phyloP scores from a whole-genome alignment of 305 asterid species.

The Fraxinus velutina region DNA sequence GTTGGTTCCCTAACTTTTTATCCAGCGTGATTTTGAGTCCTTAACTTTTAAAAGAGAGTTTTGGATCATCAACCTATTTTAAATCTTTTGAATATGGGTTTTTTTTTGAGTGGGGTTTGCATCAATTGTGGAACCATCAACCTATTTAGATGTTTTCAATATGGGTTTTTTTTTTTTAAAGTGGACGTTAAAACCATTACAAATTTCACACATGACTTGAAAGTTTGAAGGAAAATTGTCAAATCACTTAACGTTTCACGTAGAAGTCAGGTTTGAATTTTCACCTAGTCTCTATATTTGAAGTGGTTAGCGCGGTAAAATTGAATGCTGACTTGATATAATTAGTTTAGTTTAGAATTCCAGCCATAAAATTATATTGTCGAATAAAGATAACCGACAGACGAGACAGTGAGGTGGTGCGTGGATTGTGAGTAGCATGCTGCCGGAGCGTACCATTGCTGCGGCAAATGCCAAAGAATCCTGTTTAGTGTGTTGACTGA shows the following conservation, averaged over 20 bases:
- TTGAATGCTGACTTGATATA: background rate
- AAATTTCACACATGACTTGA: too few species aligned
- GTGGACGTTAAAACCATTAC: background rate
- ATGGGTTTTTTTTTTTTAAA: background rate
- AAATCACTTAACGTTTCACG: background rate
- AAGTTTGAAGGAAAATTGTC: background rate
- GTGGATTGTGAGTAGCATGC: conserved; percentile 25
- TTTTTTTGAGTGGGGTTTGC: too few species aligned
- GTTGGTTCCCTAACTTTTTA: background rate
- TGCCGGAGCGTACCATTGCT: conserved; percentile 17
- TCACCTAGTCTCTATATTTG: too few species aligned
- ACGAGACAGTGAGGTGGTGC: background rate
- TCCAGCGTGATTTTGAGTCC: background rate
- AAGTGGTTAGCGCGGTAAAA: background rate
- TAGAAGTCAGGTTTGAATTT: too few species aligned
- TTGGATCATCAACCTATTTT: background rate
- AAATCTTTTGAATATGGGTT: too few species aligned
- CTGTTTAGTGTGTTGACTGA: conserved; percentile 26
- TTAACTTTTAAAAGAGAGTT: background rate
- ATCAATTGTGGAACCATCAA: too few species aligned
- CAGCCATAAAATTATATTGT: background rate
- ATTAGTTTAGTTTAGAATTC: background rate
- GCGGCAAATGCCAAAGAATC: background rate
- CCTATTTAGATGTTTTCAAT: too few species aligned
- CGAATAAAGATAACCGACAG: background rate